Base-by-base conservation (phyloP, 805 yeast genomes). In the Nakazawaea holstii region DNA sequence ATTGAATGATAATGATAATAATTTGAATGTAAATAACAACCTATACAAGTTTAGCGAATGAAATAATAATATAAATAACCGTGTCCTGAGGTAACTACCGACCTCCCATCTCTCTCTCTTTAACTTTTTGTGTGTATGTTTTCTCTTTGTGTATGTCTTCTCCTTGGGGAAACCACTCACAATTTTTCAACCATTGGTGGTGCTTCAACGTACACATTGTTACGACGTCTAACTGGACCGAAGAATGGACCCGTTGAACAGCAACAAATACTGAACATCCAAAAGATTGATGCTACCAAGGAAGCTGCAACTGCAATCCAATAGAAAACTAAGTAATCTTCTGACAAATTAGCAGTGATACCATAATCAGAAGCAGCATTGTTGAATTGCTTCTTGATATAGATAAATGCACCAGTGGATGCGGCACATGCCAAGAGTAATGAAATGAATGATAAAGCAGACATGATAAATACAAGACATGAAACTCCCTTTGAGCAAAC, bases 381-480 rank as follows among this genome's bases (percentile, higher is more conserved):
- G 55, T 83, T 79, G 66, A 87, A 70, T 46, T 74, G 68, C 10
- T 67, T 64, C 49, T 73, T 64, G 51, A 82, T 70, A 47, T 70
- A 70, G 5, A 66, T 48, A 66, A 68, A 84, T n/a, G 76, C 68
- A 14, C 82, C 94, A 0, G 92, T 84, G 28, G 84, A 70, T 20
- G 83, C 66, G 13, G 73, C 87, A 28, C 80, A 74, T 28, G 76
- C 69, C 14, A 75, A 53, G 2, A 69, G 10, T n/a, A 72, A 54
- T 10, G 69, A 52, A 5, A 69, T 28, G 39, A 68, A 60, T 10
- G 77, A 70, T 11, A 77, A 51, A 8, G 74, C 29, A 0, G 78
- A 67, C 17, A 76, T 37, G 6, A 84, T 39, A 41, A 73, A 63
- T 7, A 80, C 73, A 29, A 76, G 50, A 45, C 70, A 62, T 10